These are phyloP conservation scores for Kwoniella sp. DNA, from an alignment of 768 basidiomycete genomes.

Conservation along the genomic window DNA sequence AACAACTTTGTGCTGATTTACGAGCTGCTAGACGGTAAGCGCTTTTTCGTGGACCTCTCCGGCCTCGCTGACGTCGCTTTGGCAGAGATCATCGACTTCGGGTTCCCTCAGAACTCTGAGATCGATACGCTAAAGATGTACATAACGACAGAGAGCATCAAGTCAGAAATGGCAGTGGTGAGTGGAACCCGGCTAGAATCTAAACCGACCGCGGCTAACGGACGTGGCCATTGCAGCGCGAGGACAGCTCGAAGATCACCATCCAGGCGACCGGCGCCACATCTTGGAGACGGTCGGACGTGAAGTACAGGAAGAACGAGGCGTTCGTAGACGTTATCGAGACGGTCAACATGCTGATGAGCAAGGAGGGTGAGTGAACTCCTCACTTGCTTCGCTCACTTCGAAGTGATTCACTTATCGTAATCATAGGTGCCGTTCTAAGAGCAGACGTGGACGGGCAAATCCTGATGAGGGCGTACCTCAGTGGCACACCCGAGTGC, in stretches of 20 bases:
- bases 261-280: constrained; percentile 94
- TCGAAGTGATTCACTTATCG: too few species aligned
- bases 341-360: constrained; percentile 93
- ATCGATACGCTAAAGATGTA: constrained; percentile 95
- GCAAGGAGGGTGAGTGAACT: constrained; percentile 72
- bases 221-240: constrained; percentile 55
- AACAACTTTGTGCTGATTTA: constrained; percentile 99
- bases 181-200: constrained; percentile 33
- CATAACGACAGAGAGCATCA: constrained; percentile 95
- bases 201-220: neutral
- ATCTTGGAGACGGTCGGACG: constrained; percentile 90
- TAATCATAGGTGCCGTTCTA: constrained; percentile 79
- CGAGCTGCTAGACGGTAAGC: constrained; percentile 89
- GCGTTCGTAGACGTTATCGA: constrained; percentile 99
- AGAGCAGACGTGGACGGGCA: constrained; percentile 98
- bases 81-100: constrained; percentile 93
- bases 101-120: constrained; percentile 98
- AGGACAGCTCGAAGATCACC: constrained; percentile 95
- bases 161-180: constrained; percentile 78
- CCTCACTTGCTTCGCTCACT: too few species aligned
- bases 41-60: neutral
- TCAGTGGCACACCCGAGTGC: constrained; percentile 95
- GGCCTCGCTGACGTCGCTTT: neutral
- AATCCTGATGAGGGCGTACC: constrained; percentile 95
- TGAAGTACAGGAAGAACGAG: constrained; percentile 99